These are phyloP conservation scores for Gaeumannomyces tritici DNA, from an alignment of 2,329 filamentous ascomycete genomes.

Conservation along the genomic window DNA sequence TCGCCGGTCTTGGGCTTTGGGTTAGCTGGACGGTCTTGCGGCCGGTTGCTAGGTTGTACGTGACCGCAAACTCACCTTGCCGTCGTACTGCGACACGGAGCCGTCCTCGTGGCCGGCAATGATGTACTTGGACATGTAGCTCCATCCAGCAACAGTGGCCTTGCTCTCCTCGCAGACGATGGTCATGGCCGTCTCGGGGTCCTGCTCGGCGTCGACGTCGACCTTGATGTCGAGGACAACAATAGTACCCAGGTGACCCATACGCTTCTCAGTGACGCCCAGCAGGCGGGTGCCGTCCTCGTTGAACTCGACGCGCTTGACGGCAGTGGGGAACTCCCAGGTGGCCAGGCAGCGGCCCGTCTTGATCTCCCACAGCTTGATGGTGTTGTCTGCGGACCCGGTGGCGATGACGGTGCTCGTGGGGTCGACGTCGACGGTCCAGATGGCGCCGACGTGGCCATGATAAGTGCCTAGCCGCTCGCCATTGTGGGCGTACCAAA, in stretches of 20 bases:
- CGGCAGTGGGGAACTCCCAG: constrained; percentile 94
- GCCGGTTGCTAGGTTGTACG: background rate
- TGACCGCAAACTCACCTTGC: constrained; percentile 40
- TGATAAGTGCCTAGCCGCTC: constrained; percentile 95
- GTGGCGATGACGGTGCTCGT: constrained; percentile 86
- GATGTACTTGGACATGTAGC: constrained; percentile 89
- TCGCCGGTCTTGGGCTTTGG: constrained; percentile 64
- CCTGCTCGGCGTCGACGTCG: constrained; percentile 75
- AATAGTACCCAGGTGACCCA: constrained; percentile 91
- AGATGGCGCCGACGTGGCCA: constrained; percentile 95
- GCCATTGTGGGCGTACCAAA: constrained; percentile 95
- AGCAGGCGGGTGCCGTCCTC: constrained; percentile 85
- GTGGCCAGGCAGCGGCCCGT: constrained; percentile 88
- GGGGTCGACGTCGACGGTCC: constrained; percentile 95
- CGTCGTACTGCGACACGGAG: constrained; percentile 82
- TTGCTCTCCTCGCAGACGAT: constrained; percentile 96
- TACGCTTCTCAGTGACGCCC: constrained; percentile 96
- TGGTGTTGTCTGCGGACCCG: constrained; percentile 95
- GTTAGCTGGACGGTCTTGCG: background rate
- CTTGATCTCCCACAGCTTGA: constrained; percentile 93
- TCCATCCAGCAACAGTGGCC: constrained; percentile 95
- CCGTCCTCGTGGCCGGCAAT: constrained; percentile 97
- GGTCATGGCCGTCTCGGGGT: constrained; percentile 68
- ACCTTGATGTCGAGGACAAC: constrained; percentile 83
- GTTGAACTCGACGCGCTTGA: constrained; percentile 97